phyloP scores from a whole-genome alignment of 495 filamentous ascomycete genomes.

The Tuber microsphaerosporum region DNA sequence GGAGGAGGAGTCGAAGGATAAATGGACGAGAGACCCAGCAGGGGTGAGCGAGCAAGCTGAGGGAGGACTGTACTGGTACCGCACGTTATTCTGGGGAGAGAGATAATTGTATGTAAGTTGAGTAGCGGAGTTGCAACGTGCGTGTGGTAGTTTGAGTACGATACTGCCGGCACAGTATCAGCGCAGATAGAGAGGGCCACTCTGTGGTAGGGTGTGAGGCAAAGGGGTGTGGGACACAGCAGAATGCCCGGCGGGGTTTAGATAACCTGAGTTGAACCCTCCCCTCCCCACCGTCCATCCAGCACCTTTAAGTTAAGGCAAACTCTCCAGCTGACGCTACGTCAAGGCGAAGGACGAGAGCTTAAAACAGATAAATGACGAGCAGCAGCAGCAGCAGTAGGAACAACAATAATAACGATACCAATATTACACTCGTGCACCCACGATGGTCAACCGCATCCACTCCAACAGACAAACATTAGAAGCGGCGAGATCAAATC shows the following conservation, averaged over 20 bases:
- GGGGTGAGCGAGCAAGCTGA: background rate
- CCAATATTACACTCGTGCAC: background rate
- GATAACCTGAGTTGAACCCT: background rate
- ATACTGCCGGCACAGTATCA: background rate
- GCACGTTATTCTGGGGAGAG: background rate
- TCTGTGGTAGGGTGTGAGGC: background rate
- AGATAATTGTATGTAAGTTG: background rate
- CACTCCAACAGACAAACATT: background rate
- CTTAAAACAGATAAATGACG: background rate
- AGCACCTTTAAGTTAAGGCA: background rate
- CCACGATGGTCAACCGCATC: background rate
- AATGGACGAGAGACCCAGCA: background rate
- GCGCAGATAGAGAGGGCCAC: background rate
- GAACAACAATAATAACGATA: background rate
- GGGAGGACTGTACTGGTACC: background rate
- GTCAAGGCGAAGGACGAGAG: background rate
- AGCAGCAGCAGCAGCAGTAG: background rate
- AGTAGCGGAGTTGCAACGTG: background rate
- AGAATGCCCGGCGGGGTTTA: background rate
- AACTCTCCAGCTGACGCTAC: background rate
- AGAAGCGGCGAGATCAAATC: background rate
- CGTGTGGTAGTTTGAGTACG: background rate
- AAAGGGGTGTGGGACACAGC: background rate
- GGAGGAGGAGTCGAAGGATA: slow-evolving; percentile 1
- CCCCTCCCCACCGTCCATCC: background rate